Percentiles rank a stretch among this genome's conserved stretches.
Conservation (phyloP, 345 rosid species). For the Anastatica hierochuntica region DNA sequence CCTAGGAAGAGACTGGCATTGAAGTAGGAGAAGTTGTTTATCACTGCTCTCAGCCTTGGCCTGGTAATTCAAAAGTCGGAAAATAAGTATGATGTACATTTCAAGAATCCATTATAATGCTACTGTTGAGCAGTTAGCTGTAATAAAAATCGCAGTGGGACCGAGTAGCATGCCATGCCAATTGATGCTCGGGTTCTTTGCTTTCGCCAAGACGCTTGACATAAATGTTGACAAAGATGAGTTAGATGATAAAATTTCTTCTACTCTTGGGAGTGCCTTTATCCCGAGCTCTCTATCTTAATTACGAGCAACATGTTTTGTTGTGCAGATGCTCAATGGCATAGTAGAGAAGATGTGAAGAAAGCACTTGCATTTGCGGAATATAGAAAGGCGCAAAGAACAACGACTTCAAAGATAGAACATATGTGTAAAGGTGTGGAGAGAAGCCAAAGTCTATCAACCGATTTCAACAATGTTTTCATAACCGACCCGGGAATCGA, state of each 20-base stretch:
- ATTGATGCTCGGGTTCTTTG: slow-evolving; percentile 87
- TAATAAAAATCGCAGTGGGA: slow-evolving; percentile 57
- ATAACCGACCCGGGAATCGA: too few relatives aligned
- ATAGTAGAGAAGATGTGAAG: slow-evolving; percentile 69
- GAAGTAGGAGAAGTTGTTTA: slow-evolving; percentile 90
- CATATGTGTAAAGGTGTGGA: slow-evolving; percentile 88
- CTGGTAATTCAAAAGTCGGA: slow-evolving; percentile 39
- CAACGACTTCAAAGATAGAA: slow-evolving; percentile 63
- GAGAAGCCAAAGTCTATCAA: slow-evolving; percentile 53
- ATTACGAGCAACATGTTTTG: neutral
- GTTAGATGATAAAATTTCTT: slow-evolving; percentile 38
- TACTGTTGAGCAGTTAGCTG: too few relatives aligned
- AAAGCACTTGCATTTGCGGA: slow-evolving; percentile 63
- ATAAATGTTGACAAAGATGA: slow-evolving; percentile 78
- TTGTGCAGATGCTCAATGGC: slow-evolving; percentile 77
- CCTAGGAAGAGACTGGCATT: slow-evolving; percentile 87
- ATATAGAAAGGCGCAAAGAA: slow-evolving; percentile 75
- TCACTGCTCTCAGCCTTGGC: slow-evolving; percentile 98
- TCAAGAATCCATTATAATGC: too few relatives aligned
- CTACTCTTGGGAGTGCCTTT: too few relatives aligned
- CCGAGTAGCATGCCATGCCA: slow-evolving; percentile 85
- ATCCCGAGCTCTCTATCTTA: neutral
- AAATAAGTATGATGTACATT: neutral
- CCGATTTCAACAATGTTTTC: too few relatives aligned
- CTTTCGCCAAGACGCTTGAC: slow-evolving; percentile 69